Conservation (phyloP, 345 rosid species). For the Limnanthes douglasii region DNA sequence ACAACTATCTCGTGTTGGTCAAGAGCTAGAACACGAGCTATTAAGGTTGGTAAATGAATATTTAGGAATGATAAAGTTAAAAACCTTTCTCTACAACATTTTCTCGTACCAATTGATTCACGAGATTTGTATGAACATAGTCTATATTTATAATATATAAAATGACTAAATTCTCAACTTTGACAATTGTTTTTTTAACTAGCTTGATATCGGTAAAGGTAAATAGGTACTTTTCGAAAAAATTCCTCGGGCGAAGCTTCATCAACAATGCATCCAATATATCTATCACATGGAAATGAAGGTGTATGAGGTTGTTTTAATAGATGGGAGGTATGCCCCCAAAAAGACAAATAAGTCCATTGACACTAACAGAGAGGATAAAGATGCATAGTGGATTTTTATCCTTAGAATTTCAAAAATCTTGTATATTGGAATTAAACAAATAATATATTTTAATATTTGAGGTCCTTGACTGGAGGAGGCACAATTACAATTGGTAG, state of each 20-base stretch:
- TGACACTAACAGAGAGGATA: slow-evolving; percentile 24
- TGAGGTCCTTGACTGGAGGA: slow-evolving; percentile 93
- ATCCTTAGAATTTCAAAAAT: slow-evolving; percentile 66
- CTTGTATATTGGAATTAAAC: slow-evolving; percentile 63
- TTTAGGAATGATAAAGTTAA: slow-evolving; percentile 76
- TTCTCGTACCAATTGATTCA: slow-evolving; percentile 98
- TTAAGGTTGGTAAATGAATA: slow-evolving; percentile 93
- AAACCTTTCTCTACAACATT: slow-evolving; percentile 72
- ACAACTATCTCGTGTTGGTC: slow-evolving; percentile 93
- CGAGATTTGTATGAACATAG: slow-evolving; percentile 93
- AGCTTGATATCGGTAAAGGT: slow-evolving; percentile 97
- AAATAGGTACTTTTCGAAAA: slow-evolving; percentile 58
- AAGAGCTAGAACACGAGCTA: slow-evolving; percentile 87
- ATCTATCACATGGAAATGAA: slow-evolving; percentile 85
- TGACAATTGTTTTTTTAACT: slow-evolving; percentile 93
- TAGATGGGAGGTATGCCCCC: slow-evolving; percentile 50
- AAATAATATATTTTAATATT: slow-evolving; percentile 81
- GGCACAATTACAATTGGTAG: slow-evolving; percentile 75
- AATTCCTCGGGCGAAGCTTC: slow-evolving; percentile 66
- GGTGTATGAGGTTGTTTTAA: slow-evolving; percentile 60
- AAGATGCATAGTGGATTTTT: slow-evolving; percentile 76
- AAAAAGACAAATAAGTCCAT: slow-evolving; percentile 50
- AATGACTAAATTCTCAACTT: slow-evolving; percentile 68
- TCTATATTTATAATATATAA: slow-evolving; percentile 61
- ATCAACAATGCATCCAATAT: slow-evolving; percentile 83